phyloP scores from a whole-genome alignment of 2,329 filamentous ascomycete species.

The Ophiognomonia clavigignenti-juglandacearum region DNA sequence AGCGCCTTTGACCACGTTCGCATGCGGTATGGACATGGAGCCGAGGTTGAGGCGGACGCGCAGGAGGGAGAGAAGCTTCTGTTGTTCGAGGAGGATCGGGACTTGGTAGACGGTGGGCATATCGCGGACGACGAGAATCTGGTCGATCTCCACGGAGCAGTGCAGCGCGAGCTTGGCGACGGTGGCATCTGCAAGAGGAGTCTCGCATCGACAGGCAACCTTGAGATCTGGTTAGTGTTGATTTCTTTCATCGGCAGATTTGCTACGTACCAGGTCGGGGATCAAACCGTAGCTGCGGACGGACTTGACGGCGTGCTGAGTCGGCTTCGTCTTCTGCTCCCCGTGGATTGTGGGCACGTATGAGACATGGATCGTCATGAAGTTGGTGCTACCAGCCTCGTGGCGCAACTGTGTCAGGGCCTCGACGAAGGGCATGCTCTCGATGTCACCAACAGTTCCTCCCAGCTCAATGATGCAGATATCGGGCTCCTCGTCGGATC shows the following conservation, averaged over 20 bases:
- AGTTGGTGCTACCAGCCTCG: constrained; percentile 70
- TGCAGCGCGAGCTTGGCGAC: constrained; percentile 84
- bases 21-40: constrained; percentile 43
- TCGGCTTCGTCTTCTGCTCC: constrained; percentile 95
- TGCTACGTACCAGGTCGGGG: constrained; percentile 57
- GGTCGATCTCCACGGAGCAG: constrained; percentile 80
- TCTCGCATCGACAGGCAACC: constrained; percentile 91
- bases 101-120: constrained; percentile 92
- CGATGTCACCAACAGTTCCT: constrained; percentile 62
- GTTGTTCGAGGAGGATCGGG: constrained; percentile 81
- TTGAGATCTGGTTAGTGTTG: constrained; percentile 27
- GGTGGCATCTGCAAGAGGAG: constrained; percentile 65
- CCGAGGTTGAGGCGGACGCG: constrained; percentile 62
- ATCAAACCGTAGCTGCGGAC: constrained; percentile 75
- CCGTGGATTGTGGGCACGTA: constrained; percentile 68
- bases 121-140: constrained; percentile 86
- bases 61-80: constrained; percentile 68
- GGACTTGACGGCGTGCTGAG: constrained; percentile 81
- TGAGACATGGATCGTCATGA: constrained; percentile 83
- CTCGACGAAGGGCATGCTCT: constrained; percentile 83
- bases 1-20: constrained; percentile 57
- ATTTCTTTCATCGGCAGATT: constrained; percentile 4
- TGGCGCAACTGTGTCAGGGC: constrained; percentile 75
- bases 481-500: constrained; percentile 76
- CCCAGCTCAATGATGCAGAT: constrained; percentile 74